These are phyloP conservation scores for Eimeria falciformis DNA, from an alignment of 169 alveolate species.

Conservation along the genomic window DNA sequence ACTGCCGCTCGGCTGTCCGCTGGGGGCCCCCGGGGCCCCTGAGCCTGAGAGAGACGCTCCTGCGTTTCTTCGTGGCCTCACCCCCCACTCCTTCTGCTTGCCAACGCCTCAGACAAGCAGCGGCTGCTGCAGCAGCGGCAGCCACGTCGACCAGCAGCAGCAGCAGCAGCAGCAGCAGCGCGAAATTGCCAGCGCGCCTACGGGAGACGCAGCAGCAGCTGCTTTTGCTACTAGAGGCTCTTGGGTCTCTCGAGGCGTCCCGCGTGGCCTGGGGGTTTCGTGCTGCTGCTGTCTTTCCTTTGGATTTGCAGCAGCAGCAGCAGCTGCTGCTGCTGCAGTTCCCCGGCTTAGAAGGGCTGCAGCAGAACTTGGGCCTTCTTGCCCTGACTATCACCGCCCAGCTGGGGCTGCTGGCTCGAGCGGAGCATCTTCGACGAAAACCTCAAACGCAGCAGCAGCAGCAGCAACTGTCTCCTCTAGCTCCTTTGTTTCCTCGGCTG, in stretches of 20 bases:
- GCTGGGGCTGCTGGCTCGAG: constrained; percentile 41
- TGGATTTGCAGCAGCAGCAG: constrained; percentile 69
- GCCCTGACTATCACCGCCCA: constrained; percentile 33
- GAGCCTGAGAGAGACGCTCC: constrained; percentile 20
- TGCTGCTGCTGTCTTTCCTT: constrained; percentile 56
- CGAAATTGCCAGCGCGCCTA: neutral
- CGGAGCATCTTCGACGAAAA: constrained; percentile 39
- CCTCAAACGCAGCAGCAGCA: constrained; percentile 8
- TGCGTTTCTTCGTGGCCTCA: constrained; percentile 20
- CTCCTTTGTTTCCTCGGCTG: constrained; percentile 26
- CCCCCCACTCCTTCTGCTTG: neutral
- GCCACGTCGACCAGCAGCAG: neutral
- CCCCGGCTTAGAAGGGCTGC: constrained; percentile 40
- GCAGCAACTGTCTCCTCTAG: constrained; percentile 43
- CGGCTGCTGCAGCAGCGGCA: constrained; percentile 13
- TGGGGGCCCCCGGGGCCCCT: constrained; percentile 2
- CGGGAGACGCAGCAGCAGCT: constrained; percentile 59
- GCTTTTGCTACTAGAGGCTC: constrained; percentile 3
- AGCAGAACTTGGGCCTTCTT: constrained; percentile 20
- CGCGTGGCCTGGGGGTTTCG: constrained; percentile 56
- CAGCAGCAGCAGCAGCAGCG: constrained; percentile 57
- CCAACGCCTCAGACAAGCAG: constrained; percentile 18
- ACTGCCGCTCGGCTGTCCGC: constrained; percentile 9
- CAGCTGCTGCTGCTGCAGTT: constrained; percentile 53
- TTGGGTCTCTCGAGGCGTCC: constrained; percentile 43